Percentiles rank a stretch among this genome's conserved stretches.
Evolutionary conservation across 2,329 filamentous ascomycete species (phyloP).

Genomic region (Fusarium sp.): DNA sequence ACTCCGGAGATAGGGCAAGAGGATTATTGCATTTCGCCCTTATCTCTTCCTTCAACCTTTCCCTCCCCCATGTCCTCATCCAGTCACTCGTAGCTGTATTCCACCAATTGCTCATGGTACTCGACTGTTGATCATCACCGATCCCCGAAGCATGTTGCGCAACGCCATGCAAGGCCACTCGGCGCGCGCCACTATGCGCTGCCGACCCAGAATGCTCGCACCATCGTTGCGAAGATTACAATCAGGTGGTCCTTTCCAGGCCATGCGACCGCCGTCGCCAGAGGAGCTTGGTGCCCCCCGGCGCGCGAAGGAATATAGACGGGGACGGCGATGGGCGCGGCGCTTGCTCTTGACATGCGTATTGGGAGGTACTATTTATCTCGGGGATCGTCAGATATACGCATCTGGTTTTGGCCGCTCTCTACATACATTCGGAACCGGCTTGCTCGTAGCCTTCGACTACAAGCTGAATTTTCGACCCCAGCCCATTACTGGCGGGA

Average conservation of each 20-base stretch:
- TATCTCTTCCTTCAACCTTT: too few relatives aligned
- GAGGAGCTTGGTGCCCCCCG: slow-evolving; percentile 78
- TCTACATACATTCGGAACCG: slow-evolving; percentile 81
- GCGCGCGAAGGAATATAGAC: slow-evolving; percentile 75
- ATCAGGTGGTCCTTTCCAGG: slow-evolving; percentile 61
- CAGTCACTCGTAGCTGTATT: background rate
- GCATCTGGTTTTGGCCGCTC: slow-evolving; percentile 82
- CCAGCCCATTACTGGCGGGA: slow-evolving; percentile 76
- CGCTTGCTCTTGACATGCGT: slow-evolving; percentile 71
- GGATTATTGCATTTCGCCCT: background rate
- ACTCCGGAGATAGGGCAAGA: slow-evolving; percentile 9
- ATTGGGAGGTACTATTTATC: slow-evolving; percentile 69
- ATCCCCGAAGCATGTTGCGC: slow-evolving; percentile 43
- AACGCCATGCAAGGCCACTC: slow-evolving; percentile 41
- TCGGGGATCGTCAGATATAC: slow-evolving; percentile 78
- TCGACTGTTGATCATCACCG: slow-evolving; percentile 7
- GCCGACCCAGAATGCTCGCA: slow-evolving; percentile 60
- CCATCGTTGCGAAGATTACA: slow-evolving; percentile 41
- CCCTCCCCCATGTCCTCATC: background rate
- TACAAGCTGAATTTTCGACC: slow-evolving; percentile 97
- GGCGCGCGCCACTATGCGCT: slow-evolving; percentile 40
- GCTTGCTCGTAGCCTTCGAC: slow-evolving; percentile 83
- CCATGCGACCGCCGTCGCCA: slow-evolving; percentile 80
- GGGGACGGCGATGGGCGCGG: slow-evolving; percentile 79
- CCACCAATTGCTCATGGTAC: slow-evolving; percentile 15